Evolutionary conservation across 257 asterid genomes (phyloP), one percentile per base, ranked within the genome.

Genomic region (Leonotis leonurus): DNA sequence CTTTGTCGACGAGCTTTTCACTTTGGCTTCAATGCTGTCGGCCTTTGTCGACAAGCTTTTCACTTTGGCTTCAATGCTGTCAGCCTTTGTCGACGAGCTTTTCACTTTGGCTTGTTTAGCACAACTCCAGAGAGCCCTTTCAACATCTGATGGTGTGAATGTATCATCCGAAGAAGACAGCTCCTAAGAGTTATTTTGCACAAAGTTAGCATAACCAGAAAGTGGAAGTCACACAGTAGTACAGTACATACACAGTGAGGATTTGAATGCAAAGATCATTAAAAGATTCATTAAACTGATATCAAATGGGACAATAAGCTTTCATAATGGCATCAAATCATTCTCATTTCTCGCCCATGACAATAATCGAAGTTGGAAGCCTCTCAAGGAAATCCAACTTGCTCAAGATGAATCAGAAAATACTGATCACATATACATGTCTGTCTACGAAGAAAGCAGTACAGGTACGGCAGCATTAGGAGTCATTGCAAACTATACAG

Each of bases 81-180:
- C 48, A 5, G 75, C 50, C 59, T 74, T 72, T 44, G 72, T 12
- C 9, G 84, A 65, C 6, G 41, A 51, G 26, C 52, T 65, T 25
- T 32, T 70, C 36, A 40, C 44, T 67, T 80, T 85, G 65, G 69
- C 77, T 48, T 76, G 72, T 3, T 75, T 21, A 1, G 73, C 76
- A 39, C 70, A 57, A 70, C 95, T 77, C 98, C 98, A 90, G 70
- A 88, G 27, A 1, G 95, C 98, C 81, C 90, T 74, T 78, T 90
- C 98, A 54, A 90, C 83, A 32, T 88, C 96, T 32, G 98, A 88
- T 11, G 96, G 86, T 3, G 84, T 77, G 68, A 85, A 82, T 37
- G 16, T 8, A 26, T 80, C 81, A 32, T 74, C 86, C 27, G 32
- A 59, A n/a, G 63, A 67, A 16, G 88, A 69, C 69, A 90, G 36